Percentiles rank a stretch among this genome's conserved stretches.
Conservation (phyloP, 306 rosid genomes). For the Dalbergia cochinchinensis region DNA sequence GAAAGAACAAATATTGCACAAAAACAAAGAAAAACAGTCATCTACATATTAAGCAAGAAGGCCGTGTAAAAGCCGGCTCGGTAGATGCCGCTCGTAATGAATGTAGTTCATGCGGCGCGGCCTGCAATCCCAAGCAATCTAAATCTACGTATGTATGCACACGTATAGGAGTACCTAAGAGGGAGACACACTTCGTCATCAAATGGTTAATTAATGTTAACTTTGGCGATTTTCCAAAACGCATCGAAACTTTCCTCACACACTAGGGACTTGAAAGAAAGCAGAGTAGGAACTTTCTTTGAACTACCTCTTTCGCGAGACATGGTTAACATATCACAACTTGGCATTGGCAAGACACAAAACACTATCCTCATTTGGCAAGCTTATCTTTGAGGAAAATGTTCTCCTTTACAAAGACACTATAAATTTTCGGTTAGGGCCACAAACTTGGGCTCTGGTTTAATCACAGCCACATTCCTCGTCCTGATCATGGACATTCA, state of each 20-base stretch:
- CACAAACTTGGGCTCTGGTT: background rate
- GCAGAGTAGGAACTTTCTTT: too few species aligned
- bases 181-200: conserved; percentile 7
- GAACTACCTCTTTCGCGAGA: background rate
- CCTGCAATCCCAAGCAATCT: too few species aligned
- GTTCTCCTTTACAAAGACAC: conserved; percentile 23
- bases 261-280: background rate
- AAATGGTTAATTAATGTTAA: background rate
- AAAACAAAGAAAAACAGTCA: background rate
- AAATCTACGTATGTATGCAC: too few species aligned
- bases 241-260: background rate
- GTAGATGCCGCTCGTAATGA: too few species aligned
- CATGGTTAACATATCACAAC: background rate
- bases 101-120: too few species aligned
- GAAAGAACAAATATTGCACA: background rate
- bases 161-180: background rate
- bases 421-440: too few species aligned
- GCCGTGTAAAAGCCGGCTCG: background rate
- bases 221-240: background rate
- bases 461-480: conserved; percentile 11
- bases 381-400: conserved; percentile 35
- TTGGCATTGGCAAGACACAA: conserved; percentile 19
- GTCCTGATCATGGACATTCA: conserved; percentile 4
- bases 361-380: conserved; percentile 29
- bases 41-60: background rate